A percentile compares a stretch with the other conserved stretches of the same genome.
Evolutionary conservation across 208 protist species (phyloP).

Genomic region (Trypanosoma platydactyli): DNA sequence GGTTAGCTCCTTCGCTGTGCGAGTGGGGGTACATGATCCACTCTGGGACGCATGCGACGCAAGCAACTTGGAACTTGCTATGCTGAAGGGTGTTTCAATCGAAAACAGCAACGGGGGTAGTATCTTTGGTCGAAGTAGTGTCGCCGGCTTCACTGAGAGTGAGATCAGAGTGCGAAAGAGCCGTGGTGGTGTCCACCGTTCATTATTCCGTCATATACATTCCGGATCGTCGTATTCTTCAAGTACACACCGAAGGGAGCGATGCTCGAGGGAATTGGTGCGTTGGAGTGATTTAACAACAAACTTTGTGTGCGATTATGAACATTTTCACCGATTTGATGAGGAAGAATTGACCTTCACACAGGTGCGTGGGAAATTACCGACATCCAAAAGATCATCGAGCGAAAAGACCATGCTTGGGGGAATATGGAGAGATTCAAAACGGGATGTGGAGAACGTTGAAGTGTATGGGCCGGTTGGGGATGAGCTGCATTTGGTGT

Average conservation of each 20-base stretch:
- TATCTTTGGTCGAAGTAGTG: neutral
- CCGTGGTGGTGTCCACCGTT: neutral
- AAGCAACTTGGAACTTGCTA: conserved; percentile 24
- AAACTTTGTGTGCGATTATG: conserved; percentile 71
- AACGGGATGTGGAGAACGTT: conserved; percentile 22
- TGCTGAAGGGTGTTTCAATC: neutral
- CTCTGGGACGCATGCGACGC: conserved; percentile 18
- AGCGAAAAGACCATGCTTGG: neutral
- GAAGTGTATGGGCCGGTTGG: conserved; percentile 41
- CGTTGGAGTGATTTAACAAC: conserved; percentile 83
- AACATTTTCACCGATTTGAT: conserved; percentile 24
- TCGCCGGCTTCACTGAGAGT: neutral
- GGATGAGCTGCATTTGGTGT: conserved; percentile 53
- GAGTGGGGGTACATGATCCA: conserved; percentile 15
- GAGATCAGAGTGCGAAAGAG: neutral
- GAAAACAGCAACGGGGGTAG: neutral
- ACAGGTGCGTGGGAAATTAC: neutral
- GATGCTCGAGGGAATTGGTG: conserved; percentile 37
- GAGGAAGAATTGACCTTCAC: conserved; percentile 23
- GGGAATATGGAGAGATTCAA: conserved; percentile 8
- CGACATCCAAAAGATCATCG: neutral
- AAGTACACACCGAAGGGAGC: neutral
- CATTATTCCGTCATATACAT: neutral
- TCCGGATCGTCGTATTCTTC: neutral
- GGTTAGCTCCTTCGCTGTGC: conserved; percentile 24